phyloP scores from a whole-genome alignment of 495 filamentous ascomycete species.

The Hapsidospora chrysogenum region DNA sequence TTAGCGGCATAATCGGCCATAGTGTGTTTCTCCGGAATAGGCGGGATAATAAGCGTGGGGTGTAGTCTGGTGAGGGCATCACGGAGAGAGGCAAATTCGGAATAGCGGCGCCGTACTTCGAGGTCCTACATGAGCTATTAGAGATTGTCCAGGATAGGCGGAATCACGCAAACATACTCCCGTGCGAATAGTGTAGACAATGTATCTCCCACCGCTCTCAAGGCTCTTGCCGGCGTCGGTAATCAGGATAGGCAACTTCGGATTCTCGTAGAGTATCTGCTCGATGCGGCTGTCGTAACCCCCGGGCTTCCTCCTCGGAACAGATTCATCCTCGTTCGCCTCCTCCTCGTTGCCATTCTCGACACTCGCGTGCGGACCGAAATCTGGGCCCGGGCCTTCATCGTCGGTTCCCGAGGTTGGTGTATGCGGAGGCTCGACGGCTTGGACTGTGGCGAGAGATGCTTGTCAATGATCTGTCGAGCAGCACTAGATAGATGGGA shows the following conservation, averaged over 20 bases:
- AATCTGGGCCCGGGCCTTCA: constrained; percentile 11
- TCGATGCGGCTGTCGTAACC: constrained; percentile 91
- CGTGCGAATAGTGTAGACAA: constrained; percentile 92
- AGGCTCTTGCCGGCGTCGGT: constrained; percentile 88
- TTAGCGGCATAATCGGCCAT: constrained; percentile 98
- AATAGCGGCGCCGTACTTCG: constrained; percentile 87
- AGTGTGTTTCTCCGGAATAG: constrained; percentile 95
- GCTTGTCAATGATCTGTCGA: not conserved
- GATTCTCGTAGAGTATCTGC: constrained; percentile 91
- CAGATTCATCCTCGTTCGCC: constrained; percentile 35
- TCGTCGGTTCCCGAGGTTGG: constrained; percentile 28
- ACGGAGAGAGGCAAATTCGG: constrained; percentile 87
- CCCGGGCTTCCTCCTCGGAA: constrained; percentile 52
- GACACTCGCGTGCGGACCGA: constrained; percentile 10
- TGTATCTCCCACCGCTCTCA: constrained; percentile 76
- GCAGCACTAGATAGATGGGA: not conserved
- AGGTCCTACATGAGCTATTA: constrained; percentile 49
- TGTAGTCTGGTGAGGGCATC: constrained; percentile 79
- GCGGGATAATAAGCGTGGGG: constrained; percentile 85
- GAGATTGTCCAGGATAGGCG: not conserved
- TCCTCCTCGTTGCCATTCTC: constrained; percentile 36
- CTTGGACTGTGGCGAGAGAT: not conserved
- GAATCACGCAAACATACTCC: constrained; percentile 65
- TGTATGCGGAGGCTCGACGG: constrained; percentile 20
- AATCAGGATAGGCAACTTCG: constrained; percentile 74